Evolutionary conservation across 345 rosid species (phyloP).

Genomic region (Populus nigra): DNA sequence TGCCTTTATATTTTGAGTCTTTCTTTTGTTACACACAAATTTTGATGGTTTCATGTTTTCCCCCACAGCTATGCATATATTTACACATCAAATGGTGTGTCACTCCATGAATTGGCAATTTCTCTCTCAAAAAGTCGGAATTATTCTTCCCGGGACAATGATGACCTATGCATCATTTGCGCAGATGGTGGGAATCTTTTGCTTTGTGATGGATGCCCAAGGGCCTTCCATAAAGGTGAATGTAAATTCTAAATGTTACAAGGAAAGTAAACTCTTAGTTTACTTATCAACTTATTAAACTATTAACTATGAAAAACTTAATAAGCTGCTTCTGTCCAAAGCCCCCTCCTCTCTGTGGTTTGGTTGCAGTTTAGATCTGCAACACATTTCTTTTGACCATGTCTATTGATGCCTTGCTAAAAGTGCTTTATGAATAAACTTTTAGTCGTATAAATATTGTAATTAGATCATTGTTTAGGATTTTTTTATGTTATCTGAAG

Average conservation of each 20-base stretch:
- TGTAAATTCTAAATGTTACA: neutral
- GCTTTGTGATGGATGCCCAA: constrained; percentile 96
- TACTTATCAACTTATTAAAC: neutral
- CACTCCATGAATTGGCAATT: constrained; percentile 93
- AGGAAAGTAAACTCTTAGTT: neutral
- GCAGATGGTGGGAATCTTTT: constrained; percentile 95
- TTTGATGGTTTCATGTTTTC: neutral
- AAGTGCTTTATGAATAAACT: neutral
- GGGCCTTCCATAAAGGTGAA: constrained; percentile 97
- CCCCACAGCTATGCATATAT: constrained; percentile 79
- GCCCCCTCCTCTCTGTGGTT: neutral
- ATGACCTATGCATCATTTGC: constrained; percentile 80
- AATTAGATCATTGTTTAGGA: neutral
- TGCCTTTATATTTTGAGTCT: neutral
- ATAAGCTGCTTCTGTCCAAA: neutral
- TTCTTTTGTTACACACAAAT: neutral
- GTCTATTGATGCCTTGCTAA: neutral
- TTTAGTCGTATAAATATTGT: neutral
- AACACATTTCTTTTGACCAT: neutral
- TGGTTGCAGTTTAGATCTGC: neutral
- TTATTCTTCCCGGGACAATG: constrained; percentile 80
- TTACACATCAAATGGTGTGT: constrained; percentile 93
- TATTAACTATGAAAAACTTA: neutral
- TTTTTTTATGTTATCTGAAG: neutral
- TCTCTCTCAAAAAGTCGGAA: constrained; percentile 77